Base-by-base conservation (phyloP, 768 basidiomycete species). In the Mycena capillaripes region DNA sequence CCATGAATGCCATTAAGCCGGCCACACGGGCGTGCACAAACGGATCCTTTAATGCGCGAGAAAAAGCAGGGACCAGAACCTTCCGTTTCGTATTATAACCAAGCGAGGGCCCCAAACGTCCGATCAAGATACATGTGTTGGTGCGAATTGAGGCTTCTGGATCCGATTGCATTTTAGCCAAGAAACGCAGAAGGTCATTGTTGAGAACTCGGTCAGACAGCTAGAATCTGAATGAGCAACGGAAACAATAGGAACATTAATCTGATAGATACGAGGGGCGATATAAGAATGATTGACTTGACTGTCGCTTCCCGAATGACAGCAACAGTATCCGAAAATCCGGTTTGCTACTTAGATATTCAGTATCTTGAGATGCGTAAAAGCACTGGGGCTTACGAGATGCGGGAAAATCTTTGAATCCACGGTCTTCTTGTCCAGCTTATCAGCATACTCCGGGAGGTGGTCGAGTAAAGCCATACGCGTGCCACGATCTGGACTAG, bases 11-110 rank as follows among this genome's bases (percentile, higher is more conserved):
- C 95, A 97, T 97, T 40, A 99, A 80, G 0, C 96, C 97, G 0
- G 98, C 97, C 2, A 97, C 95, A 46, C 98, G 87, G 4, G 96
- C 93, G 79, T 97, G 97, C 0, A 97, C 92, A 79, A 99, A 99
- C 0, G 90, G 81, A 79, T 99, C 98, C 79, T 96, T 96, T 44
- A 98, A 79, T 2, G 95, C 94, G 53, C 96, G 89, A 4, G 93
- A 89, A 81, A 99, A 98, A 5, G 98, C 98, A 4, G 97, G 96
- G 1, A 98, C 95, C 8, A 99, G 90, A n/a, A 99, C 96, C 78
- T 99, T 99, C 75, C 93, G 90, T 80, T 97, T 96, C 4, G 97
- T 98, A 76, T 96, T 93, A 68, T 93, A 90, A 1, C 95, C 94
- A 1, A 99, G 84, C 2, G 90, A 88, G 0, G 95, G 95, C 0